Evolutionary conservation across 176 grass and related monocot species (phyloP).

Genomic region (Carex pumila): DNA sequence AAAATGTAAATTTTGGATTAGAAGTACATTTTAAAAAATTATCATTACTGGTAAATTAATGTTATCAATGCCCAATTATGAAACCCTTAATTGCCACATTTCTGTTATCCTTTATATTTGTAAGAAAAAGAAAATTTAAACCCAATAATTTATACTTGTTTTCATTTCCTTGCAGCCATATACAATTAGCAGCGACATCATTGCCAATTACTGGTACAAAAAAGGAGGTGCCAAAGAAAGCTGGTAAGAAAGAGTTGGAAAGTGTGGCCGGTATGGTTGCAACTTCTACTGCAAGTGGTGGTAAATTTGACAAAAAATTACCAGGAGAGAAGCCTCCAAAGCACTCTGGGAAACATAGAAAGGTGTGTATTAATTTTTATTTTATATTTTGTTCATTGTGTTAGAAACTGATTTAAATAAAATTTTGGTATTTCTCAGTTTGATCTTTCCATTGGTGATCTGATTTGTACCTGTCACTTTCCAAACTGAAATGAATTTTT

Average conservation of each 20-base stretch:
- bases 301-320: conserved; percentile 88
- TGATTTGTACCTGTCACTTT: background rate
- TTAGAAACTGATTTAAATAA: background rate
- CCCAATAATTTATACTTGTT: background rate
- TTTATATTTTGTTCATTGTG: background rate
- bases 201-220: conserved; percentile 74
- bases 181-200: conserved; percentile 72
- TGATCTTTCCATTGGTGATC: background rate
- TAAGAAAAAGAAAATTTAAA: background rate
- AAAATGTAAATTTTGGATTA: too few species aligned
- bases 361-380: conserved; percentile 29
- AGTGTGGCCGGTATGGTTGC: conserved; percentile 78
- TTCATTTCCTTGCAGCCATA: conserved; percentile 46
- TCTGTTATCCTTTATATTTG: background rate
- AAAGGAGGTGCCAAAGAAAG: conserved; percentile 56
- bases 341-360: conserved; percentile 77
- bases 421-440: background rate
- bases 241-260: conserved; percentile 75
- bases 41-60: background rate
- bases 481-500: background rate
- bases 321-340: conserved; percentile 82
- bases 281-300: conserved; percentile 81
- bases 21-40: too few species aligned
- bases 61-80: background rate
- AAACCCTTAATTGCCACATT: background rate